These are phyloP conservation scores for Comarum palustre DNA, from an alignment of 306 rosid species.

Conservation along the genomic window DNA sequence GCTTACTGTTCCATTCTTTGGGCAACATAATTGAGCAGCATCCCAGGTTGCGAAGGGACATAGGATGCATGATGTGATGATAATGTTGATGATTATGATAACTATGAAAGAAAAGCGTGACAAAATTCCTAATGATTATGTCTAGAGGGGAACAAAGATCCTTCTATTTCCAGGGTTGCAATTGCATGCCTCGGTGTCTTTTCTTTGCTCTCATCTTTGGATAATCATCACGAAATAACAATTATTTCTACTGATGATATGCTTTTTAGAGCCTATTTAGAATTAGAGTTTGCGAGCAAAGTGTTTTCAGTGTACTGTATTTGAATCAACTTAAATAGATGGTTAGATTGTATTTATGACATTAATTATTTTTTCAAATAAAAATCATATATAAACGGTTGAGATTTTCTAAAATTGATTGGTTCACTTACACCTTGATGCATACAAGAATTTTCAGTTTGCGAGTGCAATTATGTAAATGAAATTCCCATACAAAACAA, in stretches of 20 bases:
- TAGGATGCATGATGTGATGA: constrained; percentile 34
- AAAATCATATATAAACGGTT: too few species aligned
- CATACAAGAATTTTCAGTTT: too few species aligned
- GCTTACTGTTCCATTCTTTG: constrained; percentile 45
- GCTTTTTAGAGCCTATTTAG: constrained; percentile 24
- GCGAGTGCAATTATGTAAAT: constrained; percentile 28
- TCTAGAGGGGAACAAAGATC: constrained; percentile 46
- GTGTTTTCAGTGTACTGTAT: too few species aligned
- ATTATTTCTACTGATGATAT: constrained; percentile 24
- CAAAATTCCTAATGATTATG: constrained; percentile 54
- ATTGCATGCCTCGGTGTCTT: constrained; percentile 55
- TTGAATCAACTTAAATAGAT: too few species aligned
- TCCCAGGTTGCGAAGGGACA: constrained; percentile 50
- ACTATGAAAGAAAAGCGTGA: constrained; percentile 38
- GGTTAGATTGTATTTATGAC: too few species aligned
- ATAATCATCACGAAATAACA: constrained; percentile 29
- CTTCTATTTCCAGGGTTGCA: constrained; percentile 52
- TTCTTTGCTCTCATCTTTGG: constrained; percentile 2
- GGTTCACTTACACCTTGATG: too few species aligned
- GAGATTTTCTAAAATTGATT: too few species aligned
- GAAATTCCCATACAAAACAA: neutral
- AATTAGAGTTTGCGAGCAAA: constrained; percentile 18
- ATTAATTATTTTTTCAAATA: too few species aligned
- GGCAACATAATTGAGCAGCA: constrained; percentile 46
- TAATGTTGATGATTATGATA: constrained; percentile 33